A percentile compares a stretch with the other conserved stretches of the same genome.
Evolutionary conservation across 352 stramenopile species (phyloP).

Genomic region (Globisporangium parvum): DNA sequence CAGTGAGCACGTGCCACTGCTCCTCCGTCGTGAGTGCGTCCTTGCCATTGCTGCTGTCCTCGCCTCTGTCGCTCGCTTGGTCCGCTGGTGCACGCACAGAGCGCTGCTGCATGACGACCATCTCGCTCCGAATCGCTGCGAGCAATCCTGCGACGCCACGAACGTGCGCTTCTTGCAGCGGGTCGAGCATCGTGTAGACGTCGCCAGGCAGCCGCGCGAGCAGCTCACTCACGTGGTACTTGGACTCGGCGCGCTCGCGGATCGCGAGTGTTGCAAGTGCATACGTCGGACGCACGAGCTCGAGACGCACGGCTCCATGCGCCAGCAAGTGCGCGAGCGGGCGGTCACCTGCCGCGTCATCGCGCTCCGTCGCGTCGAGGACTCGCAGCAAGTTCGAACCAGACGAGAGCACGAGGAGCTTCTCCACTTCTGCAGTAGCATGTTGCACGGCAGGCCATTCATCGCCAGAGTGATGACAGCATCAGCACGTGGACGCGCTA

Average conservation of each 20-base stretch:
- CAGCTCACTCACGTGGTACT: slow-evolving; percentile 26
- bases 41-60: not conserved
- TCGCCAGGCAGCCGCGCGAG: slow-evolving; percentile 26
- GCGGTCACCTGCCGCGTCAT: not conserved
- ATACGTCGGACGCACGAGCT: slow-evolving; percentile 32
- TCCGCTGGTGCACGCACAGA: not conserved
- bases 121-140: slow-evolving; percentile 24
- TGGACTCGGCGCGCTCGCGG: slow-evolving; percentile 16
- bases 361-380: slow-evolving; percentile 6
- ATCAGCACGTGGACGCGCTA: too few relatives aligned
- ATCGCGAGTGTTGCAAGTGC: slow-evolving; percentile 20
- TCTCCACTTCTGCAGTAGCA: slow-evolving; percentile 10
- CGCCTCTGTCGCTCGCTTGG: not conserved
- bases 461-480: too few relatives aligned
- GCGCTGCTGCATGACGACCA: slow-evolving; percentile 18
- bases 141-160: slow-evolving; percentile 19
- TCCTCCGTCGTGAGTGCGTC: not conserved
- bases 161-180: slow-evolving; percentile 26
- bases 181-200: slow-evolving; percentile 39
- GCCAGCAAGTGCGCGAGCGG: not conserved
- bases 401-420: slow-evolving; percentile 41
- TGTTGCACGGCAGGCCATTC: too few relatives aligned
- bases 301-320: slow-evolving; percentile 3
- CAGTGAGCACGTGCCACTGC: slow-evolving; percentile 22
- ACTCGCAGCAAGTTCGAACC: slow-evolving; percentile 26